Evolutionary conservation across 345 rosid species (phyloP), one percentile per base, ranked within the genome.

Genomic region (Pugionium dolabratum): DNA sequence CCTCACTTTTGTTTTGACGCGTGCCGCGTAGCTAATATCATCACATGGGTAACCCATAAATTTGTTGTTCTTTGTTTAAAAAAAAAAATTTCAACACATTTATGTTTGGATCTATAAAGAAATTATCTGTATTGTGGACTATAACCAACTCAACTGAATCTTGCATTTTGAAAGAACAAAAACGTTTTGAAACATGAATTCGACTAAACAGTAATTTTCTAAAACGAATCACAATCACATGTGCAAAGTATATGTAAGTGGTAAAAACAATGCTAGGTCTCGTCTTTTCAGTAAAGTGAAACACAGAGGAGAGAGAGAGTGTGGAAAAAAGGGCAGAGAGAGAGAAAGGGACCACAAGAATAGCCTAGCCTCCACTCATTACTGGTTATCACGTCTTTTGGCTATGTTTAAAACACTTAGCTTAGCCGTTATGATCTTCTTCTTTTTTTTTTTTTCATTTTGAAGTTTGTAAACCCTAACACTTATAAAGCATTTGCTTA

Each of bases 311-410:
- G 39, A 63, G 52, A 48, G 25, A 47, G 29, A 37, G 11, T 9
- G 2, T 9, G 6, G 11, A 30, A 26, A 25, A 37, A 37, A 8
- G 5, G n/a, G n/a, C 4, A 18, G 11, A 18, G n/a, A 54, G n/a
- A 54, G 49, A 56, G 9, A 39, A 6, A 32, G 56, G 67, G 76
- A 46, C 71, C 76, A 71, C 67, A 27, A 35, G 7, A 47, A 33
- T 30, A 50, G 29, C 33, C 28, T 43, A 59, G 55, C n/a, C 9
- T 28, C n/a, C 39, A 43, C 51, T 31, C 54, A 50, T 66, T 43
- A 44, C 18, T 35, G 84, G 30, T 90, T 53, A 49, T n/a, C 34
- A 70, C 88, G 85, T 67, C 86, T 84, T 68, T 82, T 85, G 0
- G 80, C 90, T 69, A 77, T 50, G 9, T 7, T 37, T 31, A 8